Conservation (phyloP, 2,329 filamentous ascomycete species). For the Ceratocystis smalleyi region DNA sequence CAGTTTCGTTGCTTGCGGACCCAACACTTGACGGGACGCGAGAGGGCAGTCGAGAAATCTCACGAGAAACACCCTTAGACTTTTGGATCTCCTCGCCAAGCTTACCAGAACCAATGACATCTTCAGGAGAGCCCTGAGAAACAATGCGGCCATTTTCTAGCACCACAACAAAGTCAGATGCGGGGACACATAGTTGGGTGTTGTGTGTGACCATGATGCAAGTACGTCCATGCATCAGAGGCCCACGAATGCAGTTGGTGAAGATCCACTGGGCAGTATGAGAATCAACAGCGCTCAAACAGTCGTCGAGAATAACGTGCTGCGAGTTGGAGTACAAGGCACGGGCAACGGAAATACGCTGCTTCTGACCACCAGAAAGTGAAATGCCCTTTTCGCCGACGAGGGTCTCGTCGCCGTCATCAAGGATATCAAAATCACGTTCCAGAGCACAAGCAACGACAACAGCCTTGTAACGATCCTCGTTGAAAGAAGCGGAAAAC, state of each 20-base stretch:
- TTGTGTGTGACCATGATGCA: conserved; percentile 96
- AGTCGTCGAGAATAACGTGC: conserved; percentile 85
- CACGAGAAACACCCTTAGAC: conserved; percentile 53
- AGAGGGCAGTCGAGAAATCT: conserved; percentile 59
- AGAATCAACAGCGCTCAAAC: conserved; percentile 88
- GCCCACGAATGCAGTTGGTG: conserved; percentile 76
- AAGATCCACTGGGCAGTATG: conserved; percentile 98
- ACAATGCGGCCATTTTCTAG: conserved; percentile 74
- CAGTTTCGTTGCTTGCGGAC: conserved; percentile 42
- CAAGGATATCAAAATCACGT: conserved; percentile 80
- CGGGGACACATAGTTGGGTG: conserved; percentile 68
- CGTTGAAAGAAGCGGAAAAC: conserved; percentile 67
- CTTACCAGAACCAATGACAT: conserved; percentile 74
- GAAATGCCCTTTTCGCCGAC: conserved; percentile 97
- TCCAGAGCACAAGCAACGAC: conserved; percentile 82
- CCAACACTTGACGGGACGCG: conserved; percentile 61
- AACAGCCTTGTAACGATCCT: conserved; percentile 72
- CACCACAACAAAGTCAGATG: conserved; percentile 64
- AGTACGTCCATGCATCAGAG: conserved; percentile 74
- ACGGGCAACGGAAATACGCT: conserved; percentile 89
- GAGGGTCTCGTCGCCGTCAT: conserved; percentile 79
- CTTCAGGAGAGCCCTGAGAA: conserved; percentile 58
- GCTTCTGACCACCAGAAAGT: conserved; percentile 91
- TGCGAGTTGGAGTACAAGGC: conserved; percentile 91
- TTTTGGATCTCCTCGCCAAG: conserved; percentile 72